phyloP scores from a whole-genome alignment of 805 yeast species.

The Saccharomycodes ludwigii region DNA sequence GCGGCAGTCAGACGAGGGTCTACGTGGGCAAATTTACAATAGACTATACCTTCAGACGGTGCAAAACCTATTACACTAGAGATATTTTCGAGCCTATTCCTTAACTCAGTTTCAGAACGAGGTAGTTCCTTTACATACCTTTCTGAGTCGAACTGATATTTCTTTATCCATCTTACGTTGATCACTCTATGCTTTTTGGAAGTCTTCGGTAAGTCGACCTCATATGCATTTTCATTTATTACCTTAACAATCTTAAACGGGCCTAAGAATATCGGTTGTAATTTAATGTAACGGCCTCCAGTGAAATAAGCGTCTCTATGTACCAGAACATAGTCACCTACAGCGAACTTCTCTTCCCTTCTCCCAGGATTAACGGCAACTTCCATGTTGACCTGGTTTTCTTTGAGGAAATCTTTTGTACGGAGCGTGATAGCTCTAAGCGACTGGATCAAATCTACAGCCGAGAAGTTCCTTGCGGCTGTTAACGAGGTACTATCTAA shows the following conservation, averaged over 20 bases:
- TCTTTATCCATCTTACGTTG: constrained; percentile 3
- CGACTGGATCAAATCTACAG: constrained; percentile 2
- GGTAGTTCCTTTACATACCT: constrained; percentile 2
- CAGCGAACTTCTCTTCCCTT: neutral
- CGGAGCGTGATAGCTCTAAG: constrained; percentile 1
- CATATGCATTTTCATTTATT: constrained; percentile 1
- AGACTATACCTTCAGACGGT: neutral
- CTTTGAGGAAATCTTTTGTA: constrained; percentile 2
- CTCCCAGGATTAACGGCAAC: neutral
- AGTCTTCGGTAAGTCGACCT: constrained; percentile 6
- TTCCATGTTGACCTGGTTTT: constrained; percentile 3
- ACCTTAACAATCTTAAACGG: constrained; percentile 2
- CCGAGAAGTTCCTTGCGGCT: neutral
- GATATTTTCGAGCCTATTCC: neutral
- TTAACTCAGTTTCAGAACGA: constrained; percentile 1
- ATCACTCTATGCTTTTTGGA: constrained; percentile 4
- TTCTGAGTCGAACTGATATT: neutral
- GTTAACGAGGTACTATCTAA: neutral
- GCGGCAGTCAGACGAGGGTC: neutral
- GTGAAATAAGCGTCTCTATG: constrained; percentile 5
- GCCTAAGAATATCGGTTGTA: constrained; percentile 2
- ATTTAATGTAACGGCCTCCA: constrained; percentile 1
- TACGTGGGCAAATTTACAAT: neutral
- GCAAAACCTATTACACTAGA: constrained; percentile 2
- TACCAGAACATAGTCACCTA: constrained; percentile 3